Base-by-base conservation (phyloP, 345 rosid species). In the Mercurialis annua region DNA sequence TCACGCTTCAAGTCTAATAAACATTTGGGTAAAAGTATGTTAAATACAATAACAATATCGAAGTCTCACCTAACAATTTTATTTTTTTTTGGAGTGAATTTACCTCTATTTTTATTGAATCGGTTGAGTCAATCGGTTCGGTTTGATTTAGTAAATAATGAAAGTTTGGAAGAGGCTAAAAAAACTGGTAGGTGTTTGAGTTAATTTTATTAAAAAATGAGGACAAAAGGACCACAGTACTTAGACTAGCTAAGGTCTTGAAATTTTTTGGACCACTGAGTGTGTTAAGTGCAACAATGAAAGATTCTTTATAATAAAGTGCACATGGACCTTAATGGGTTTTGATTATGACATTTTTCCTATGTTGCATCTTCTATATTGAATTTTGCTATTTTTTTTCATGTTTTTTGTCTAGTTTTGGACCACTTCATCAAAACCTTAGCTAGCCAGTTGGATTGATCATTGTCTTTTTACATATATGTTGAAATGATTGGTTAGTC, bases 211-310 rank as follows among this genome's bases (percentile, higher is more conserved):
- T n/a, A n/a, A n/a, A n/a, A n/a, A n/a, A 34, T 3, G 36, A 26
- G 49, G 49, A 51, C 5, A 65, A 27, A 42, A 51, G 67, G 72
- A 38, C 66, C 59, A 16, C 72, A 34, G 49, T 48, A 33, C 34
- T 34, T 58, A 18, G 40, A 4, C 40, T 36, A 3, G 9, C 9
- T 3, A 36, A 9, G 46, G 57, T 36, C 44, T n/a, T n/a, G 54
- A 6, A 64, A 64, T 8, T n/a, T n/a, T n/a, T n/a, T 36, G 75
- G 65, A 71, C 70, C 65, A 58, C 75, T n/a, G 49, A 64, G 16
- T 62, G 55, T 27, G 2, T 18, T 30, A 63, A 55, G 34, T 48
- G 58, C 57, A 36, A 20, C 49, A 42, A 20, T 11, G 38, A 12
- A 58, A 56, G 67, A 33, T 49, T 49, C 18, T 31, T 54, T 63